Percentiles rank a stretch among this genome's conserved stretches.
Evolutionary conservation across 441 rosid species (phyloP).

Genomic region (Gossypium schwendimanii): DNA sequence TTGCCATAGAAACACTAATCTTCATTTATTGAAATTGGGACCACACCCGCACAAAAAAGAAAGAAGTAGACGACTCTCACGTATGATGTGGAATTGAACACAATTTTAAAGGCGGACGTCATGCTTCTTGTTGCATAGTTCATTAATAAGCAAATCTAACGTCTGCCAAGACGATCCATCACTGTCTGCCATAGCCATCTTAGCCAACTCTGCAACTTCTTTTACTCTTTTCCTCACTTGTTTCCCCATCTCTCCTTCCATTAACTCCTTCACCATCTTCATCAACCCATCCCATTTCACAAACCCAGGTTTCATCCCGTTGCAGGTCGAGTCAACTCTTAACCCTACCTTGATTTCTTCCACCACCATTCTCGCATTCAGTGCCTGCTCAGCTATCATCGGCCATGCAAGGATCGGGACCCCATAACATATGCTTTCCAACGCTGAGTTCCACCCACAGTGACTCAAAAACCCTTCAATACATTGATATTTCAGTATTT

Average conservation of each 20-base stretch:
- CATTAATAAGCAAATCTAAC: not conserved
- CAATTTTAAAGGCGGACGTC: not conserved
- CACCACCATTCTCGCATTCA: conserved; percentile 50
- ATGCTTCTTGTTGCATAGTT: not conserved
- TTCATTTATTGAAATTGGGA: too few relatives aligned
- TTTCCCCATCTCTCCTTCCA: not conserved
- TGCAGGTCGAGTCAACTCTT: conserved; percentile 22
- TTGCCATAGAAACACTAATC: too few relatives aligned
- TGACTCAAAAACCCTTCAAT: conserved; percentile 65
- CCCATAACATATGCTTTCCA: conserved; percentile 61
- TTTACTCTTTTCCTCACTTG: not conserved
- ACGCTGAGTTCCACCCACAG: conserved; percentile 19
- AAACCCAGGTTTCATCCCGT: not conserved
- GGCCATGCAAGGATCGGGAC: conserved; percentile 77
- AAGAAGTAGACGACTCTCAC: too few relatives aligned
- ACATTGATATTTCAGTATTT: conserved; percentile 43
- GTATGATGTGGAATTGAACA: not conserved
- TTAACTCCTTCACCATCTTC: not conserved
- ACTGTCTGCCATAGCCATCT: not conserved
- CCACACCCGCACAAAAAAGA: too few relatives aligned
- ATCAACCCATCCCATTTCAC: too few relatives aligned
- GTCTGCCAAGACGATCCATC: not conserved
- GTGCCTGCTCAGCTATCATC: conserved; percentile 61
- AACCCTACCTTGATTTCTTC: conserved; percentile 63
- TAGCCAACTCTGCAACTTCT: not conserved